Evolutionary conservation across 768 basidiomycete species (phyloP), one percentile per base, ranked within the genome.

Genomic region (Mycena filopes): DNA sequence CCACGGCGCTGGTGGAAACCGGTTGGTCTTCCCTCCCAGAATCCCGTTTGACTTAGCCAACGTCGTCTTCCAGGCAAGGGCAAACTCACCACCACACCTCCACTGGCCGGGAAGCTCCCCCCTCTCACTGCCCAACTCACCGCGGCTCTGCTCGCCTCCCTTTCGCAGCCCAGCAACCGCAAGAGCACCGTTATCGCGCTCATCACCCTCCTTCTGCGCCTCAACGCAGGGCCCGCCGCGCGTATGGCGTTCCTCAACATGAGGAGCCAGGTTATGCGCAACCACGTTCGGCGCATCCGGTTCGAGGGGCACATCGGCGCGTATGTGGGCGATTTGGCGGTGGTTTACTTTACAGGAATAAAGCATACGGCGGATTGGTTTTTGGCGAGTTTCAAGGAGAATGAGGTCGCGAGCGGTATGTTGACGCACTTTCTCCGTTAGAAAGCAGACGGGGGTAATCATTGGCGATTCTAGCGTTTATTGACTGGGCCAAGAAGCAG

Each of bases 361-460:
- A 96, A 98, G 75, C 95, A 99, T 73, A 98, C 96, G 1, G 94
- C 94, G 16, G 97, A 99, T 78, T 99, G 98, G 98, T 99, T 94
- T 77, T 82, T 98, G 70, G 90, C 92, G 1, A 96, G 95, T 60
- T 99, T 98, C 79, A 93, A 91, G 76, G 98, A 98, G 77, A 96
- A 98, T 74, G 90, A 95, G 69, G 93, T 94, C 66, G 92, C 97
- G 0, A 96, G 95, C 62, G 87, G 97, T 97, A 71, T 67, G 94
- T 83, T 36, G 36, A 2, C 43, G 26, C 26, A 16, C 10, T 2
- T 26, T 40, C 55, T 33, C 33, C 59, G 38, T 67, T 57, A 1
- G 25, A 9, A 4, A 38, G 8, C 51, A 31, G 45, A 18, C 12
- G 47, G 29, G 18, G 12, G 9, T 49, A 20, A 53, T 26, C 0